Percentiles rank a stretch among this genome's conserved stretches.
These are phyloP conservation scores for Ustilaginoidea virens DNA, from an alignment of 2,329 filamentous ascomycete genomes.

Conservation along the genomic window DNA sequence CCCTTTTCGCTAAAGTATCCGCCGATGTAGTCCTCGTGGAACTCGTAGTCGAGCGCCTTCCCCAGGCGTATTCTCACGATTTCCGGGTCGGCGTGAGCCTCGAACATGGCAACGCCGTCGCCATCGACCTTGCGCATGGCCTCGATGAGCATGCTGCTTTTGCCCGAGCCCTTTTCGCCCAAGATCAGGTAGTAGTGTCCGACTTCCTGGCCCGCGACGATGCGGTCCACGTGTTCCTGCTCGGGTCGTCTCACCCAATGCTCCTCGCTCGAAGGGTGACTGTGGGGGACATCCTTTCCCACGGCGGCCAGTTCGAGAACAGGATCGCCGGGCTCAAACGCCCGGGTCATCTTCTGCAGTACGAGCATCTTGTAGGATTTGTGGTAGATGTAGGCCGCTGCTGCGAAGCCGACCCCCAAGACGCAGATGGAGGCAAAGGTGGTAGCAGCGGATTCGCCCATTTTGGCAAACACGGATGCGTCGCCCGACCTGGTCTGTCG, in stretches of 20 bases:
- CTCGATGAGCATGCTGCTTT: conserved; percentile 90
- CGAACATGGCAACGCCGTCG: conserved; percentile 84
- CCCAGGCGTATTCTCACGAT: conserved; percentile 88
- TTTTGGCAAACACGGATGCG: conserved; percentile 36
- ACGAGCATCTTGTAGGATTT: conserved; percentile 80
- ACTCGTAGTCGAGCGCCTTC: conserved; percentile 91
- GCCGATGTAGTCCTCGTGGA: conserved; percentile 94
- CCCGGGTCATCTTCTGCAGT: conserved; percentile 80
- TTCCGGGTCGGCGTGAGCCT: conserved; percentile 87
- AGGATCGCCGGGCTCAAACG: conserved; percentile 84
- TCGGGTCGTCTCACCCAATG: conserved; percentile 72
- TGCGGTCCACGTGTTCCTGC: conserved; percentile 67
- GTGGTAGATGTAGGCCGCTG: conserved; percentile 66
- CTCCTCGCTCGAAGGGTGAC: conserved; percentile 22
- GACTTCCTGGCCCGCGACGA: conserved; percentile 54
- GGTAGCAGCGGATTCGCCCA: conserved; percentile 60
- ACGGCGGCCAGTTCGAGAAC: conserved; percentile 66
- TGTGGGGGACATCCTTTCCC: conserved; percentile 37
- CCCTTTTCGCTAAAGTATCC: conserved; percentile 90
- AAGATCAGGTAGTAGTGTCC: conserved; percentile 88
- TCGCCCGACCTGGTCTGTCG: conserved; percentile 9
- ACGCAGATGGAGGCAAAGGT: conserved; percentile 62
- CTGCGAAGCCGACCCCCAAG: conserved; percentile 46
- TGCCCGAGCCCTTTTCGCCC: conserved; percentile 91
- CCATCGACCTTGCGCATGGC: conserved; percentile 89